Percentiles rank a stretch among this genome's conserved stretches.
Conservation (phyloP, 208 protist genomes). For the Leishmania gerbilli region DNA sequence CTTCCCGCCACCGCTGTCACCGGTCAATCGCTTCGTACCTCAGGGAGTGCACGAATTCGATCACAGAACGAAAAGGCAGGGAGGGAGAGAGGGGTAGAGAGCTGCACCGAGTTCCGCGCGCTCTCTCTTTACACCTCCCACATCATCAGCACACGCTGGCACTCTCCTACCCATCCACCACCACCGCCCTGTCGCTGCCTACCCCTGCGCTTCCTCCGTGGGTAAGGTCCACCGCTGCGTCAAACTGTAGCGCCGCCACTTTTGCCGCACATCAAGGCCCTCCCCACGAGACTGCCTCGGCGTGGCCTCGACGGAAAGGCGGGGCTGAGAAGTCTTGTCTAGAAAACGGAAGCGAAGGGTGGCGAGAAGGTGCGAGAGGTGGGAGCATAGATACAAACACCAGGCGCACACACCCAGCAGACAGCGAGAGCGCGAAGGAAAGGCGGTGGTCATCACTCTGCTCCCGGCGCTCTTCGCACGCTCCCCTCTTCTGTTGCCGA, state of each 20-base stretch:
- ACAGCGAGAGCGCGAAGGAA: neutral
- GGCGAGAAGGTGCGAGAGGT: neutral
- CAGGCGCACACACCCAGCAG: neutral
- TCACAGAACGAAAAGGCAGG: neutral
- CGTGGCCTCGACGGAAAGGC: neutral
- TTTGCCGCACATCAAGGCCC: neutral
- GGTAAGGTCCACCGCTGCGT: neutral
- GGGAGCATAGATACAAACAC: neutral
- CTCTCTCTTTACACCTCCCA: too few species aligned
- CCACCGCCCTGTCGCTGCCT: too few species aligned
- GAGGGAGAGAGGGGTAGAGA: too few species aligned
- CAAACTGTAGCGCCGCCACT: neutral
- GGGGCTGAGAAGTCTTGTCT: neutral
- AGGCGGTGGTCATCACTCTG: neutral
- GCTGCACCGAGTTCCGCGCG: neutral
- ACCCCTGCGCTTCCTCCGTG: neutral
- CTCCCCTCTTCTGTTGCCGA: neutral
- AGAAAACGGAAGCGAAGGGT: neutral
- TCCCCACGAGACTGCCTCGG: neutral
- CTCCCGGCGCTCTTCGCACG: neutral
- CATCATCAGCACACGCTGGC: neutral
- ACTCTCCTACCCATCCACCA: too few species aligned
- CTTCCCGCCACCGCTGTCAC: neutral
- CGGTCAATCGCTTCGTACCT: neutral
- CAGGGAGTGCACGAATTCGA: neutral